Conservation (phyloP, 495 filamentous ascomycete genomes). For the Penicillium goetzii region DNA sequence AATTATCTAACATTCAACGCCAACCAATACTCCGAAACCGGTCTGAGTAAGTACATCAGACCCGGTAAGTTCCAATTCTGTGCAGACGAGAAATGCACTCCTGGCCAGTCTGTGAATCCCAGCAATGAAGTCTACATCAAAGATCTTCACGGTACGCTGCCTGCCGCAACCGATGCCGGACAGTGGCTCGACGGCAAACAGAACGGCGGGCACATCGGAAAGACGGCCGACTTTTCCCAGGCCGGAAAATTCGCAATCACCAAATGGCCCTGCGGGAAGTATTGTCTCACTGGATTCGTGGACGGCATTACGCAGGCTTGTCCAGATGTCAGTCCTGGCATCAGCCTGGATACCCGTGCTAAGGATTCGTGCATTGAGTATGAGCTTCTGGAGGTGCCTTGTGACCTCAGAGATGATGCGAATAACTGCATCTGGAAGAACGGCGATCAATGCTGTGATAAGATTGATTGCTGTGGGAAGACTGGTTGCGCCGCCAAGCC, state of each 20-base stretch:
- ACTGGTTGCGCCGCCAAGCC: background rate
- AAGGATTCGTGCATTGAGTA: background rate
- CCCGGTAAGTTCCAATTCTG: constrained; percentile 1
- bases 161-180: background rate
- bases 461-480: background rate
- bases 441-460: background rate
- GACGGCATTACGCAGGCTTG: background rate
- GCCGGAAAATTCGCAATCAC: background rate
- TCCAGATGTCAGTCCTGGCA: background rate
- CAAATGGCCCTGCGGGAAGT: background rate
- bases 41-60: background rate
- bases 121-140: background rate
- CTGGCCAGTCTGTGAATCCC: background rate
- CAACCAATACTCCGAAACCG: background rate
- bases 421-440: constrained; percentile 1
- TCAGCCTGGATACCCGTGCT: background rate
- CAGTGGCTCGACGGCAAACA: background rate
- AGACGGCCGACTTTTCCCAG: background rate
- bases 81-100: background rate
- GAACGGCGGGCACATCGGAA: background rate
- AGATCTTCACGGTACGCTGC: background rate
- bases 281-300: background rate
- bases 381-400: background rate
- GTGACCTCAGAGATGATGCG: background rate
- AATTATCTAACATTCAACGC: background rate